Evolutionary conservation across 345 rosid genomes (phyloP).

Genomic region (Nasturtium officinale): DNA sequence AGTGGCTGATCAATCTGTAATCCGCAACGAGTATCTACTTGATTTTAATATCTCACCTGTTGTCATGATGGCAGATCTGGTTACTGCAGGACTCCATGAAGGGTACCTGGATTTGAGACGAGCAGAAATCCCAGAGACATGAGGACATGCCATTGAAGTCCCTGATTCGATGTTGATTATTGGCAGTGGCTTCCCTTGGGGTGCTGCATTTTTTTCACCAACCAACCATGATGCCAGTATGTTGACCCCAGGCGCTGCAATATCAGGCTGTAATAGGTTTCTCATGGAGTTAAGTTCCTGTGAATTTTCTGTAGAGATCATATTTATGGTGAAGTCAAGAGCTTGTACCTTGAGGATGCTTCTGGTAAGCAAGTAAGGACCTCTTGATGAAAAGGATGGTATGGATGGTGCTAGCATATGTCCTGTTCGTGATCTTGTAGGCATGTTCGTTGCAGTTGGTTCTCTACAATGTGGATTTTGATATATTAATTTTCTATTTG

Average conservation of each 20-base stretch:
- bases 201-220: conserved; percentile 47
- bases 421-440: conserved; percentile 49
- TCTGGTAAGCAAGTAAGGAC: conserved; percentile 59
- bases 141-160: conserved; percentile 85
- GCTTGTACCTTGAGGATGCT: conserved; percentile 70
- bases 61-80: conserved; percentile 82
- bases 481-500: neutral
- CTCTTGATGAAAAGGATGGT: conserved; percentile 62
- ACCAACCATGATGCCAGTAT: conserved; percentile 77
- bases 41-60: conserved; percentile 49
- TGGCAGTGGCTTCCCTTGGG: conserved; percentile 50
- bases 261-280: conserved; percentile 64
- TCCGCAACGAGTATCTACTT: neutral
- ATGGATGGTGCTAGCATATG: conserved; percentile 63
- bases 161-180: conserved; percentile 62
- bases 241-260: conserved; percentile 71
- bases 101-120: conserved; percentile 59
- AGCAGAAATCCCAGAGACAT: conserved; percentile 68
- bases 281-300: conserved; percentile 10
- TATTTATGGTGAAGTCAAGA: neutral
- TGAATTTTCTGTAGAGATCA: neutral
- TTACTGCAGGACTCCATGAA: conserved; percentile 59
- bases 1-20: neutral
- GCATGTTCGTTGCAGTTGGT: conserved; percentile 66
- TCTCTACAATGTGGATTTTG: conserved; percentile 42